Conservation (phyloP, 2,329 filamentous ascomycete genomes). For the Colletotrichum sansevieriae region DNA sequence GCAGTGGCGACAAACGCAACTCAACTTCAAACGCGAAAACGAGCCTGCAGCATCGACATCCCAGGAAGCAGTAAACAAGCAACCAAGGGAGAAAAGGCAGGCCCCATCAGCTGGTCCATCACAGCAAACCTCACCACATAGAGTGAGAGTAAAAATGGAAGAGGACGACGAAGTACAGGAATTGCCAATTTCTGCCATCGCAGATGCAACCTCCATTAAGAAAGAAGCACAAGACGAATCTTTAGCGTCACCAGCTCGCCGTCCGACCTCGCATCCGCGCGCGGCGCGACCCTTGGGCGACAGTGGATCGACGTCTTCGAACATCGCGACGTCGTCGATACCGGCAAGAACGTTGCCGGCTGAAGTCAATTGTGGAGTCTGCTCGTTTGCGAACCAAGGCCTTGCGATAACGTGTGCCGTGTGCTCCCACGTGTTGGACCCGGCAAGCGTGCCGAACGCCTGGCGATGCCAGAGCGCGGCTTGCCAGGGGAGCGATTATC, state of each 20-base stretch:
- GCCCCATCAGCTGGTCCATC: background rate
- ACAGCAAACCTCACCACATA: background rate
- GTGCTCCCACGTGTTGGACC: slow-evolving; percentile 78
- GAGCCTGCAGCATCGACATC: background rate
- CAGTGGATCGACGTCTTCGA: slow-evolving; percentile 9
- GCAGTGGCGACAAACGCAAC: slow-evolving; percentile 41
- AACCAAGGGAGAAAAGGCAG: background rate
- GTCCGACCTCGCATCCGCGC: background rate
- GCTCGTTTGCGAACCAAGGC: slow-evolving; percentile 74
- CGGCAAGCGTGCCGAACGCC: slow-evolving; percentile 62
- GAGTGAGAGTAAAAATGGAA: slow-evolving; percentile 32
- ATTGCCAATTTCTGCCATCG: slow-evolving; percentile 1
- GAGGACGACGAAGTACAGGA: background rate
- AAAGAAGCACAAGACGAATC: slow-evolving; percentile 18
- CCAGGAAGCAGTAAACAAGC: background rate
- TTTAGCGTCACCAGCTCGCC: background rate
- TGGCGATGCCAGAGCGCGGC: slow-evolving; percentile 73
- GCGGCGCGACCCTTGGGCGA: background rate
- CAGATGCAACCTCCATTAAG: slow-evolving; percentile 17
- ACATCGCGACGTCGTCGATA: slow-evolving; percentile 21
- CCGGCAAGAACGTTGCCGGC: slow-evolving; percentile 7
- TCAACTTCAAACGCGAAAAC: slow-evolving; percentile 31
- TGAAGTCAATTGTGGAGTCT: slow-evolving; percentile 66
- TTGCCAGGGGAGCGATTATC: slow-evolving; percentile 70
- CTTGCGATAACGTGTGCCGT: slow-evolving; percentile 71